Base-by-base conservation (phyloP, 139 green algal species). In the Chlamydomonas sp. region DNA sequence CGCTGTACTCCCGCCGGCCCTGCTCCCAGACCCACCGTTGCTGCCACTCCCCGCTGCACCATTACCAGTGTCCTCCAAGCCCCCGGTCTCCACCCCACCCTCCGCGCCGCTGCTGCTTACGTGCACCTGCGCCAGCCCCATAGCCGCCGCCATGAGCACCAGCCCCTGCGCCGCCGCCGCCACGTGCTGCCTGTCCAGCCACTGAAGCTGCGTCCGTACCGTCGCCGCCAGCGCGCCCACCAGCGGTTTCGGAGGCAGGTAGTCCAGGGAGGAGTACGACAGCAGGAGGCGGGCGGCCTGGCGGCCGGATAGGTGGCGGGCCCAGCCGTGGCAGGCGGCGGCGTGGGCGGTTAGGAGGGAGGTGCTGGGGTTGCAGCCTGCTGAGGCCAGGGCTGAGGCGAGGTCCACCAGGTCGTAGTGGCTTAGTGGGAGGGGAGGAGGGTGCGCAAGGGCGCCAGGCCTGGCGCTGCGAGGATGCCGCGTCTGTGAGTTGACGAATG, bases 371-470 rank as follows among this genome's bases (percentile, higher is more conserved):
- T 87, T 87, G 83, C 83, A 87, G 72, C 83, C 83, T 5, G 83
- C 72, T 3, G 62, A 16, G 1, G 72, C 62, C 61, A 87, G 64
- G 71, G 83, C 83, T 6, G 49, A 59, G 1, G 83, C 83, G 7
- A 87, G 61, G 16, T 87, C 83, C 62, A 87, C 83, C 61, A 87
- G 31, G 62, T 87, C 83, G 31, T 87, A 87, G 12, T 67, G 83
- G 9, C 31, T 87, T 4, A 87, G 72, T 5, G 68, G 68, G 18
- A 63, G 63, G 8, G 63, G 63, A 8, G 63, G 63, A 12, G 8
- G 63, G 10, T 68, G 10, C 63, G 63, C 10, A 12, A 12, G 63
- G 8, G 8, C 8, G 63, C 63, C 8, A 12, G 8, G 63, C 63
- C 63, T 8, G 63, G 63, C 8, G 73, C n/a, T 78, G 73, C 2